phyloP scores from a whole-genome alignment of 306 rosid species.

The Trifolium fragiferum region DNA sequence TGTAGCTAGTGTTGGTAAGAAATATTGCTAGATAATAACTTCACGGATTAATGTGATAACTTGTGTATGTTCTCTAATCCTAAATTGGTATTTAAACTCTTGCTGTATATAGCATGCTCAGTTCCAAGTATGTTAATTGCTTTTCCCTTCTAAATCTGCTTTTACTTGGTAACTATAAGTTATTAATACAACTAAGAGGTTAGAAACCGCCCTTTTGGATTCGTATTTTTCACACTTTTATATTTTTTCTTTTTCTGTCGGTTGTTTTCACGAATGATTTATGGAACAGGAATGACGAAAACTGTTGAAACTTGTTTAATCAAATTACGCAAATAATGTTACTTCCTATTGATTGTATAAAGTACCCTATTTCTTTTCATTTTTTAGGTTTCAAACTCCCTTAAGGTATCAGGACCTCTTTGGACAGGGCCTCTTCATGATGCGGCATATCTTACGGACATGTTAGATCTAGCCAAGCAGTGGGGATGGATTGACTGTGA shows the following conservation, averaged over 20 bases:
- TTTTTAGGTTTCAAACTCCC: constrained; percentile 65
- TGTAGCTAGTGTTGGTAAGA: background rate
- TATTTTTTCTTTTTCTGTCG: constrained; percentile 16
- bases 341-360: constrained; percentile 21
- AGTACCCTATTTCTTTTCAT: constrained; percentile 21
- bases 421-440: constrained; percentile 96
- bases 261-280: constrained; percentile 1
- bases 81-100: constrained; percentile 20
- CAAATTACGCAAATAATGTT: constrained; percentile 18
- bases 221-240: background rate
- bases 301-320: background rate
- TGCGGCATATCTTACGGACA: constrained; percentile 62
- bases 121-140: background rate
- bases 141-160: constrained; percentile 35
- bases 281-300: constrained; percentile 25
- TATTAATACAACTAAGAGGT: constrained; percentile 21
- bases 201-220: constrained; percentile 4
- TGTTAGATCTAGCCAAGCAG: constrained; percentile 74
- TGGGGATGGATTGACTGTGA: constrained; percentile 82
- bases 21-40: constrained; percentile 29
- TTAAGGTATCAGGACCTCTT: constrained; percentile 90
- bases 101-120: constrained; percentile 3
- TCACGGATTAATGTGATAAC: constrained; percentile 25
- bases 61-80: background rate
- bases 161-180: constrained; percentile 21